These are phyloP conservation scores for Rosellinia necatrix DNA, from an alignment of 2,329 filamentous ascomycete species.

Conservation along the genomic window DNA sequence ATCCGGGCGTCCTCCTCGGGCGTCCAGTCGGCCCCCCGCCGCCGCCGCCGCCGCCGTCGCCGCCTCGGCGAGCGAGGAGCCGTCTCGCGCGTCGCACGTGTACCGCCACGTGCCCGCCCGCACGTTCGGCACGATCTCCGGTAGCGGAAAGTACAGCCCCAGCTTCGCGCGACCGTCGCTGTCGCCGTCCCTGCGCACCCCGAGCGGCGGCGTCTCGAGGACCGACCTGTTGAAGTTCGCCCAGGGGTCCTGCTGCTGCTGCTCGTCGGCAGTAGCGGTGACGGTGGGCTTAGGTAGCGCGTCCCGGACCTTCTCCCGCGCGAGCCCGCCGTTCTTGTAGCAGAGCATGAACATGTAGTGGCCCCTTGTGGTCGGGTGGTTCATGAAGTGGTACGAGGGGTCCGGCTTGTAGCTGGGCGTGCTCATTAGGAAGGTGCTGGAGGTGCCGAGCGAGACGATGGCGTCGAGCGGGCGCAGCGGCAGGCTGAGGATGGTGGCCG, in stretches of 20 bases:
- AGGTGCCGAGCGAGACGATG: slow-evolving; percentile 93
- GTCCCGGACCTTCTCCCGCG: slow-evolving; percentile 88
- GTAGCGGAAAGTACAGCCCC: slow-evolving; percentile 92
- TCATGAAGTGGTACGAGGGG: slow-evolving; percentile 95
- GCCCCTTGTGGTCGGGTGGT: slow-evolving; percentile 87
- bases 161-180: slow-evolving; percentile 70
- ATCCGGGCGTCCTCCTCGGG: slow-evolving; percentile 75
- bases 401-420: slow-evolving; percentile 90
- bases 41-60: no score
- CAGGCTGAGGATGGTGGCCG: slow-evolving; percentile 88
- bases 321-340: slow-evolving; percentile 97
- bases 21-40: no score
- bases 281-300: slow-evolving; percentile 64
- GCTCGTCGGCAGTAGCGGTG: no score
- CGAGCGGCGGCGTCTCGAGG: slow-evolving; percentile 70
- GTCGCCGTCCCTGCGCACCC: slow-evolving; percentile 56
- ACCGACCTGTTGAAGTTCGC: slow-evolving; percentile 77
- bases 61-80: slow-evolving; percentile 53
- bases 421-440: slow-evolving; percentile 96
- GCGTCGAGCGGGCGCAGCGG: slow-evolving; percentile 87
- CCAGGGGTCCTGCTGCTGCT: slow-evolving; percentile 64
- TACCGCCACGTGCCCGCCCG: slow-evolving; percentile 86
- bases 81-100: slow-evolving; percentile 61
- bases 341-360: slow-evolving; percentile 99
- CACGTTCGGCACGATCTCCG: slow-evolving; percentile 94